Evolutionary conservation across 306 rosid species (phyloP).

Genomic region (Ziziphus jujuba): DNA sequence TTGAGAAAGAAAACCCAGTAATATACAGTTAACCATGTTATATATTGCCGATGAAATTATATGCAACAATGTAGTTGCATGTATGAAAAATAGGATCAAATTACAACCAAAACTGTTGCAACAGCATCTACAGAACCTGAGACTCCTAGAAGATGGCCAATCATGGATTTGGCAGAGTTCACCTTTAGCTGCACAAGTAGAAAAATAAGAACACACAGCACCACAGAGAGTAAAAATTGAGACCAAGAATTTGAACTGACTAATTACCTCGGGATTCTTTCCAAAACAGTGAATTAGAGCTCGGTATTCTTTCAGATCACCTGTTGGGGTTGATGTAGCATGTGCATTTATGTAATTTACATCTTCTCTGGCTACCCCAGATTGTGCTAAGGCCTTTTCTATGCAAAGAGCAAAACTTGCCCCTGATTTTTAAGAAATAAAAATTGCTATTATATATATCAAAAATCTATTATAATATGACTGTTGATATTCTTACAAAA

Average conservation of each 20-base stretch:
- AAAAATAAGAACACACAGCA: neutral
- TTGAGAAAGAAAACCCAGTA: neutral
- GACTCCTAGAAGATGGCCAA: slow-evolving; percentile 79
- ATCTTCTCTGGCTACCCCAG: slow-evolving; percentile 70
- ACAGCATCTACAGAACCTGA: slow-evolving; percentile 88
- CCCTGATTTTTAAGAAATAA: slow-evolving; percentile 36
- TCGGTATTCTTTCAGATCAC: slow-evolving; percentile 65
- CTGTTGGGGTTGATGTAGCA: slow-evolving; percentile 71
- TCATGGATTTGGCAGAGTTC: slow-evolving; percentile 81
- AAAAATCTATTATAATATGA: neutral
- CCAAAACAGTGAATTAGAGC: slow-evolving; percentile 67
- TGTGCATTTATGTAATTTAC: slow-evolving; percentile 78
- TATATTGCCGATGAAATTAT: too few relatives aligned
- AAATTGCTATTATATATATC: neutral
- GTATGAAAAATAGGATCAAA: neutral
- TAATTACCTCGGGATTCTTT: slow-evolving; percentile 54
- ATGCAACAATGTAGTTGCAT: too few relatives aligned
- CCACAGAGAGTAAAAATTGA: neutral
- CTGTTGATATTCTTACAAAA: neutral
- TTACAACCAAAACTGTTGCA: slow-evolving; percentile 62
- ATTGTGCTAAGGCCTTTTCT: slow-evolving; percentile 64
- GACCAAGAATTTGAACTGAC: neutral
- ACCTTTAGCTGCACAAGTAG: slow-evolving; percentile 46
- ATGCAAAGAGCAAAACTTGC: slow-evolving; percentile 62
- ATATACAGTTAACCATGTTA: neutral